Evolutionary conservation across 768 basidiomycete species (phyloP).

Genomic region (Lentinula edodes): DNA sequence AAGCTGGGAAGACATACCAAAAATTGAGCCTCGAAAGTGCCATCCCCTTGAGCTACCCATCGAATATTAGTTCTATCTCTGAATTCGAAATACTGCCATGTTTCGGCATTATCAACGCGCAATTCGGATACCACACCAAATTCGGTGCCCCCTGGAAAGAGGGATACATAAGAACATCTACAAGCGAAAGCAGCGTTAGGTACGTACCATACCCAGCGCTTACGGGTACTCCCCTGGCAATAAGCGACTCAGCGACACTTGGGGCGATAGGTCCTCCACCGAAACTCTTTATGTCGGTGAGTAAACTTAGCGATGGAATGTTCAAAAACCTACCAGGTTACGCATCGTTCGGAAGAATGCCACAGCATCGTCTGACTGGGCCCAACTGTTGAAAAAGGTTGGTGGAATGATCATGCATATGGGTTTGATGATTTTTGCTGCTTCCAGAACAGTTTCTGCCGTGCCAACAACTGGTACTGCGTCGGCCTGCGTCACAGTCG

Average conservation of each 20-base stretch:
- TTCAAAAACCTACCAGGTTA: constrained; percentile 14
- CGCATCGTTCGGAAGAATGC: constrained; percentile 12
- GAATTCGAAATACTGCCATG: constrained; percentile 5
- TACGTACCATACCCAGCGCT: background rate
- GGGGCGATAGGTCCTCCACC: constrained; percentile 7
- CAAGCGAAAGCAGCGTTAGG: background rate
- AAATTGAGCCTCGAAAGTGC: constrained; percentile 6
- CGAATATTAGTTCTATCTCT: background rate
- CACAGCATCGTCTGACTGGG: constrained; percentile 12
- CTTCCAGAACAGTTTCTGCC: constrained; percentile 16
- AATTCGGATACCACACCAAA: background rate
- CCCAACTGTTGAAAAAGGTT: constrained; percentile 20
- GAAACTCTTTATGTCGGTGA: background rate
- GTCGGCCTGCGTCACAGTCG: constrained; percentile 8
- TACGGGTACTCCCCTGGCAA: background rate
- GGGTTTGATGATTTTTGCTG: constrained; percentile 10
- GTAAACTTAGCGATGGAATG: background rate
- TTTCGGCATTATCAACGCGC: background rate
- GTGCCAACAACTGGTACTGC: constrained; percentile 17
- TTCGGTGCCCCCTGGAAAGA: background rate
- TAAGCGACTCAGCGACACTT: background rate
- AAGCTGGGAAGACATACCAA: background rate
- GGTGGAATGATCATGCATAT: constrained; percentile 14
- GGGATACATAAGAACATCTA: background rate
- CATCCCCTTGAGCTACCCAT: constrained; percentile 7